Evolutionary conservation across 2,329 filamentous ascomycete genomes (phyloP), one percentile per base, ranked within the genome.

Genomic region (Botrytis tulipae): DNA sequence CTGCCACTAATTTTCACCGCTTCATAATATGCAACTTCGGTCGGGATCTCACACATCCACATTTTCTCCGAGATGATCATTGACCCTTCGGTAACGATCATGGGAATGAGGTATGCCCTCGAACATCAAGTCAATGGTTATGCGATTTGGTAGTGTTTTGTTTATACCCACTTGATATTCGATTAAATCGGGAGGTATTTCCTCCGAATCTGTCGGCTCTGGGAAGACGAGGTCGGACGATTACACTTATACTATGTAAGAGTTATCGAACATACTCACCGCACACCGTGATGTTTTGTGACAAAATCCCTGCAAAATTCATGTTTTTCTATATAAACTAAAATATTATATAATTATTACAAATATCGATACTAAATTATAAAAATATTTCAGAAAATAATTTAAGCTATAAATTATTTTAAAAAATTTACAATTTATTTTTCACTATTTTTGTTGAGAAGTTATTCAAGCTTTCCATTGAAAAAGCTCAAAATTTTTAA

Each of bases 1-100:
- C 8, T 68, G 46, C n/a, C n/a, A 68, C 35, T 3, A 42, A n/a
- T 32, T 68, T 68, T 68, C 66, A 68, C 66, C 66, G 66, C 37
- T 42, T 42, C 35, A 48, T n/a, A 5, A 57, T 9, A 68, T 57
- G 66, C 48, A 68, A 32, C 35, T 57, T 68, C 25, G 35, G 35
- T 57, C 48, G 48, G 66, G 48, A 32, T n/a, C 37, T 57, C 18
- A 25, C 6, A 18, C 48, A 29, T 32, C 29, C 25, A 16, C 22
- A 20, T 57, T 42, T 68, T 54, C 18, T 54, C 48, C 48, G 35
- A 66, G 29, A 68, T 20, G 20, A 18, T 20, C 20, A 42, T 40
- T 40, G 35, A 10, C 9, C 9, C 20, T 32, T 42, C 18, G 25
- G 57, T 68, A 22, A 35, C 25, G 10, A 32, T 54, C 35, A 42